Evolutionary conservation across 352 stramenopile species (phyloP), one percentile per base, ranked within the genome.

Genomic region (Phytophthora aleatoria): DNA sequence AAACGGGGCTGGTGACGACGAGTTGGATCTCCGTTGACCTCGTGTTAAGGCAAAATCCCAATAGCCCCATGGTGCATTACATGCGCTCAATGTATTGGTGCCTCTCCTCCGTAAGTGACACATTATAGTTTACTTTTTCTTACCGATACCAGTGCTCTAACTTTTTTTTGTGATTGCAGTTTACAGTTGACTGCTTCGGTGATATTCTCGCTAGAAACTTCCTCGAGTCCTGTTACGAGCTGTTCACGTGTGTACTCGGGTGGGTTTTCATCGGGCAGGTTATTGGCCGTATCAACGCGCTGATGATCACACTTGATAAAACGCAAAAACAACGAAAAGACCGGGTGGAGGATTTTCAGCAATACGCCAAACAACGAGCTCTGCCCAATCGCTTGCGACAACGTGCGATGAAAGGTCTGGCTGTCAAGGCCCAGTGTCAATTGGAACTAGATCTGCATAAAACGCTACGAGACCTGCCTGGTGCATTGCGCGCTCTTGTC

Each of bases 31-130:
- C 67, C 24, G 55, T 75, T 16, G 83, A 92, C 39, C 51, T 76
- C 7, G 74, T 92, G 36, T 38, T 92, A 2, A 49, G 39, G 2
- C 74, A 90, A 31, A 77, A 90, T 30, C 81, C 83, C 3, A 49
- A 88, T 30, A 74, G 76, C 9, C 58, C 76, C 0, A 50, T 71
- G 1, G 65, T 90, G 20, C 79, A 90, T 56, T 92, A 92, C 58
- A 83, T 91, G 63, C 83, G 83, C 42, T 67, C 81, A n/a, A 81
- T 92, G 64, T 92, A 92, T 26, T 92, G 83, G 83, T 91, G 76
- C 33, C 69, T 92, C 11, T 89, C 79, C 0, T 77, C 83, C 50
- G 83, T 91, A 74, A 48, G 77, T 80, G 30, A 35, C 15, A 24
- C 10, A 35, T n/a, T 50, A 49, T 49, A 26, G n/a, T 11, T 26